A percentile compares a stretch with the other conserved stretches of the same genome.
phyloP scores from a whole-genome alignment of 2,329 filamentous ascomycete species.

The Trichophyton rubrum region DNA sequence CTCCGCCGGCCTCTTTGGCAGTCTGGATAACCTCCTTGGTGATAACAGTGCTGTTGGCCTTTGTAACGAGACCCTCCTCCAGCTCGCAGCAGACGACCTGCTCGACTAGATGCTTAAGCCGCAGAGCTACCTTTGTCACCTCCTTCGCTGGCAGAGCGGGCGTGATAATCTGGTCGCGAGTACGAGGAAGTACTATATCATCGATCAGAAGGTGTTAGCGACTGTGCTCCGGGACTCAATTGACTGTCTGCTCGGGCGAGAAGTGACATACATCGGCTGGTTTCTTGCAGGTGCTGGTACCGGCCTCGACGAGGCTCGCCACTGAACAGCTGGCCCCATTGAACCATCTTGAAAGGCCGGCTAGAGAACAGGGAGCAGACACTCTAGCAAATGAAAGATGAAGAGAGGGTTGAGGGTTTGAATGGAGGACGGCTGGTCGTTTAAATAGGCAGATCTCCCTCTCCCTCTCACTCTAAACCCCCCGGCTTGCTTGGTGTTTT shows the following conservation, averaged over 20 bases:
- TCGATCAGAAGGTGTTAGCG: neutral
- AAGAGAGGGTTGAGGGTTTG: neutral
- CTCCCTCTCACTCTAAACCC: too few relatives aligned
- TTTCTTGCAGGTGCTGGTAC: conserved; percentile 25
- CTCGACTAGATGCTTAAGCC: conserved; percentile 82
- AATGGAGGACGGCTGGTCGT: neutral
- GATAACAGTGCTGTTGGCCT: conserved; percentile 73
- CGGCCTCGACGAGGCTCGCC: conserved; percentile 15
- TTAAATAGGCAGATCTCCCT: neutral
- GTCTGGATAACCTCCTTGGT: conserved; percentile 67
- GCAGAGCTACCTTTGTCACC: conserved; percentile 80
- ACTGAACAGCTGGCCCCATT: conserved; percentile 27
- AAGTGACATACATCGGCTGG: conserved; percentile 26
- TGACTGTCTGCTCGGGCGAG: neutral
- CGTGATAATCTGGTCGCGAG: conserved; percentile 29
- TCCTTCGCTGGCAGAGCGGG: conserved; percentile 62
- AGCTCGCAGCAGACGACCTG: conserved; percentile 84
- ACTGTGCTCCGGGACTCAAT: neutral
- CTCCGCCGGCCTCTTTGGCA: conserved; percentile 67
- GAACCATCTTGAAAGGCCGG: conserved; percentile 22
- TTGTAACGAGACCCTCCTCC: conserved; percentile 59
- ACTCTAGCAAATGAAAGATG: neutral
- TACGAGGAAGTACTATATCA: conserved; percentile 31
- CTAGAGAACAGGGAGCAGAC: neutral
- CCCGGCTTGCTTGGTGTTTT: neutral